A percentile compares a stretch with the other conserved stretches of the same genome.
Conservation (phyloP, 75 land plant species). For the Selaginella tamariscina region DNA sequence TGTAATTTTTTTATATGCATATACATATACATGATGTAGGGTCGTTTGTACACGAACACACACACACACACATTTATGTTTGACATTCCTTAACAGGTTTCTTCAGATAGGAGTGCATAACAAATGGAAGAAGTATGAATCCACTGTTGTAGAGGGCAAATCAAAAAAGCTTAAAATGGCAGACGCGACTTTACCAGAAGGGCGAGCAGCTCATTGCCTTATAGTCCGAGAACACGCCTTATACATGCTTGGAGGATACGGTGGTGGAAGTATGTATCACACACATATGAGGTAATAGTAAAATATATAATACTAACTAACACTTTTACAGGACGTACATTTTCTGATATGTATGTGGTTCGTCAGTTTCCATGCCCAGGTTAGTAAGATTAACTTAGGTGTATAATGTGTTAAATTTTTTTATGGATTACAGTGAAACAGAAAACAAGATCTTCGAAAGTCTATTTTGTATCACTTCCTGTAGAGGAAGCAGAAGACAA, state of each 20-base stretch:
- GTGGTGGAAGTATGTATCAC: constrained; percentile 28
- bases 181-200: constrained; percentile 16
- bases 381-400: too few relatives aligned
- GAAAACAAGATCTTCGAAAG: background rate
- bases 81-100: too few relatives aligned
- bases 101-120: background rate
- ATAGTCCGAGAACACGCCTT: constrained; percentile 16
- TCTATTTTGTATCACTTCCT: background rate
- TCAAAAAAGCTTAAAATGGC: background rate
- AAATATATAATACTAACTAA: background rate
- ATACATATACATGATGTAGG: too few relatives aligned
- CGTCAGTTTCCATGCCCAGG: constrained; percentile 28
- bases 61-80: too few relatives aligned
- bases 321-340: constrained; percentile 24
- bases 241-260: constrained; percentile 41
- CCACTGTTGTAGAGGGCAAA: background rate
- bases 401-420: too few relatives aligned
- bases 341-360: constrained; percentile 30
- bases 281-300: too few relatives aligned
- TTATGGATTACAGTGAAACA: too few relatives aligned
- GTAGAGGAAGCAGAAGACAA: background rate
- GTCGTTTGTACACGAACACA: too few relatives aligned
- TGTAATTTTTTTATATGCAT: constrained; percentile 22
- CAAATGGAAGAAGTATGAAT: background rate
- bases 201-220: constrained; percentile 35